Evolutionary conservation across 768 basidiomycete genomes (phyloP).

Genomic region (Nidularia pulvinata): DNA sequence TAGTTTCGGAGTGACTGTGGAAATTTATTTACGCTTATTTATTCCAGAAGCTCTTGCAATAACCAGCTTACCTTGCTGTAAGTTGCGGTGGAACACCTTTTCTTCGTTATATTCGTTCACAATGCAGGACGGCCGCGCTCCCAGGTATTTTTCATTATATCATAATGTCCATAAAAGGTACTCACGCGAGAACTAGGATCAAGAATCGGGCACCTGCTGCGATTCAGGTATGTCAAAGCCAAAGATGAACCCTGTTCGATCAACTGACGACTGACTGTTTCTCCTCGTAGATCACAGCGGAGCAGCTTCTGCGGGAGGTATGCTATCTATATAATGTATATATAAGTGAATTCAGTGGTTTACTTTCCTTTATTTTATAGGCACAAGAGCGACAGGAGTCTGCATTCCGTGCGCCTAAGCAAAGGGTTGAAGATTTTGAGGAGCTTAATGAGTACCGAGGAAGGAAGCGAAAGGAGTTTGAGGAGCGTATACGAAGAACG

Average conservation of each 20-base stretch:
- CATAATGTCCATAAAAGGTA: not conserved
- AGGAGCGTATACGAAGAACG: conserved; percentile 82
- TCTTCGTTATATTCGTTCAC: conserved; percentile 2
- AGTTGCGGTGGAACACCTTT: not conserved
- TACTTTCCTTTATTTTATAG: conserved; percentile 29
- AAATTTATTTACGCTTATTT: too few relatives aligned
- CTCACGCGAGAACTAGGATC: conserved; percentile 47
- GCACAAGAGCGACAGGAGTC: conserved; percentile 98
- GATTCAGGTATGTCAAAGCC: conserved; percentile 62
- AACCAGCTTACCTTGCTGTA: too few relatives aligned
- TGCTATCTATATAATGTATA: conserved; percentile 2
- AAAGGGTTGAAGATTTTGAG: conserved; percentile 97
- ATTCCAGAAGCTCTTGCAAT: too few relatives aligned
- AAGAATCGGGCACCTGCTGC: conserved; percentile 97
- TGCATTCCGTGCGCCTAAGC: conserved; percentile 88
- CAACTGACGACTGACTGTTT: not conserved
- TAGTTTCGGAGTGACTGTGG: too few relatives aligned
- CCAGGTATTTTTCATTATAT: conserved; percentile 43
- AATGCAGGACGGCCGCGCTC: conserved; percentile 85
- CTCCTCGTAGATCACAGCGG: conserved; percentile 84
- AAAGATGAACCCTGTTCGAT: not conserved
- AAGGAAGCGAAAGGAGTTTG: conserved; percentile 91
- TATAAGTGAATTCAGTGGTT: not conserved
- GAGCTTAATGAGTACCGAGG: conserved; percentile 88
- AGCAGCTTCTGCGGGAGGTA: conserved; percentile 96